Evolutionary conservation across 768 basidiomycete species (phyloP).

Genomic region (Xanthoconium stramineum): DNA sequence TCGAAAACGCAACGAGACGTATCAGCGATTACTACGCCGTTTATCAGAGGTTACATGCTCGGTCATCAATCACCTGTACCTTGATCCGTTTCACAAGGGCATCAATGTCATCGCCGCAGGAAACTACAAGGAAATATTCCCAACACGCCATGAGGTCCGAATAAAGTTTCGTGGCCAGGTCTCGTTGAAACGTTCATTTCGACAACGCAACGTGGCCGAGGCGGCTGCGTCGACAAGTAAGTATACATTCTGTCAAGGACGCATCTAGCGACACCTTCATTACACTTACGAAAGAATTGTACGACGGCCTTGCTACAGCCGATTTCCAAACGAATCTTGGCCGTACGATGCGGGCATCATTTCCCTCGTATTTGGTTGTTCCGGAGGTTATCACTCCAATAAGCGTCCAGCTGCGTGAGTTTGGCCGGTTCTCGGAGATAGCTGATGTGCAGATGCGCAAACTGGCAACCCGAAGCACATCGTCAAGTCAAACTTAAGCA

Average conservation of each 20-base stretch:
- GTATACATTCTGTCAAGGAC: not conserved
- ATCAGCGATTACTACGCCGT: not conserved
- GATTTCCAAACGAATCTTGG: conserved; percentile 32
- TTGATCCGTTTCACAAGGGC: not conserved
- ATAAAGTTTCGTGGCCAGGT: not conserved
- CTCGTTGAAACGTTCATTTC: conserved; percentile 3
- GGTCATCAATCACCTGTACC: not conserved
- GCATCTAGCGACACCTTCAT: not conserved
- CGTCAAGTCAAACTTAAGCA: conserved; percentile 43
- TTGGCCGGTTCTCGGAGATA: not conserved
- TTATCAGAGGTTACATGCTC: too few species aligned
- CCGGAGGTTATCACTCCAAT: conserved; percentile 33
- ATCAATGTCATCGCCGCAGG: not conserved
- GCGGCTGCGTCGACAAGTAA: not conserved
- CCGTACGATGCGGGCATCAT: conserved; percentile 29
- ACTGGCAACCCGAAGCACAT: conserved; percentile 19
- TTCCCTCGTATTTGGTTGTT: conserved; percentile 23
- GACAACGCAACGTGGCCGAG: conserved; percentile 3
- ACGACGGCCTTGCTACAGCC: conserved; percentile 31
- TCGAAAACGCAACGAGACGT: not conserved
- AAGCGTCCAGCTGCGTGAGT: not conserved
- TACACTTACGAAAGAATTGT: conserved; percentile 23
- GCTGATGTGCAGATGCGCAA: conserved; percentile 20
- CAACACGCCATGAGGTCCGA: too few species aligned
- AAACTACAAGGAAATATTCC: not conserved